Conservation (phyloP, 208 protist genomes). For the Trichomonas gallinae region DNA sequence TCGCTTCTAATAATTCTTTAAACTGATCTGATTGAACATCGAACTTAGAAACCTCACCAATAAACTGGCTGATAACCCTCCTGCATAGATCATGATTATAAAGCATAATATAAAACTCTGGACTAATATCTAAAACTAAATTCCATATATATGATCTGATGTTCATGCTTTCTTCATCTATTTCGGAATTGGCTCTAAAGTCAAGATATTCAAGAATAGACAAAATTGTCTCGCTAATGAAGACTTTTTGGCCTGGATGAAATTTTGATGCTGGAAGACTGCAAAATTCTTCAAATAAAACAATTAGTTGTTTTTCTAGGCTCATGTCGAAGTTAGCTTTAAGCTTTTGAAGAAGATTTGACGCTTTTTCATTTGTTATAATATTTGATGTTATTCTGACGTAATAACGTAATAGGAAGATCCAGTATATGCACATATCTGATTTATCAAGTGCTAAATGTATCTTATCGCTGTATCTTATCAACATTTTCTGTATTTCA, state of each 20-base stretch:
- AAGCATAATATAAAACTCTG: not conserved
- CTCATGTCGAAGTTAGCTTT: not conserved
- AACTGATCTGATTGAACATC: not conserved
- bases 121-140: not conserved
- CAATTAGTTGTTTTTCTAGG: not conserved
- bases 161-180: not conserved
- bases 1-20: not conserved
- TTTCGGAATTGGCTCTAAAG: not conserved
- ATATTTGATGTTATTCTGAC: not conserved
- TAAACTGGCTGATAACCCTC: not conserved
- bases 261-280: not conserved
- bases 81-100: not conserved
- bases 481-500: not conserved
- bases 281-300: not conserved
- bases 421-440: not conserved
- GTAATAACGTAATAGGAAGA: not conserved
- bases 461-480: not conserved
- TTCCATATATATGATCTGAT: not conserved
- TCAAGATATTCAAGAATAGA: not conserved
- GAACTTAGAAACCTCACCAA: not conserved
- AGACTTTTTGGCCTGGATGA: not conserved
- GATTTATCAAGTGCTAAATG: not conserved
- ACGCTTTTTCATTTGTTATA: not conserved
- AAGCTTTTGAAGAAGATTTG: not conserved
- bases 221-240: not conserved